Conservation (phyloP, 495 filamentous ascomycete genomes). For the Daldinia grandis region DNA sequence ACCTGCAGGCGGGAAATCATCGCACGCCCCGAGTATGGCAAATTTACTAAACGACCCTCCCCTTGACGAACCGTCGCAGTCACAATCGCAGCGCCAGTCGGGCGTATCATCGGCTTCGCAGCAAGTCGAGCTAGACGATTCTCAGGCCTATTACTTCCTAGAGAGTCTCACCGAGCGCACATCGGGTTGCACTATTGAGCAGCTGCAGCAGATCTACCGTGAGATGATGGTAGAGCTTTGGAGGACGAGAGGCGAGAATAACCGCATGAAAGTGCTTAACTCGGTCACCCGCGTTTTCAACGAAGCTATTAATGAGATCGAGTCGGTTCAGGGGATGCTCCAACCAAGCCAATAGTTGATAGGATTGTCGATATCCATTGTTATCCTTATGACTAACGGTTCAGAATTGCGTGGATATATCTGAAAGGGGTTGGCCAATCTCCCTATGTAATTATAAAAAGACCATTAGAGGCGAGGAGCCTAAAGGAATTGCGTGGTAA, state of each 20-base stretch:
- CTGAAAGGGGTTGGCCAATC: neutral
- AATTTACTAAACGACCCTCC: slow-evolving; percentile 50
- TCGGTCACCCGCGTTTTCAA: slow-evolving; percentile 75
- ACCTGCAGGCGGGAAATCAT: slow-evolving; percentile 36
- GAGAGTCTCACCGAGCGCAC: slow-evolving; percentile 67
- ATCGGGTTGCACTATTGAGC: slow-evolving; percentile 86
- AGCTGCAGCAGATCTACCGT: slow-evolving; percentile 93
- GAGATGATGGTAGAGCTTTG: slow-evolving; percentile 89
- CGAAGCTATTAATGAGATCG: slow-evolving; percentile 81
- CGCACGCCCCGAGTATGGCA: slow-evolving; percentile 45
- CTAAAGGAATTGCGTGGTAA: neutral
- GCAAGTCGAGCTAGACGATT: slow-evolving; percentile 67
- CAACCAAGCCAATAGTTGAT: slow-evolving; percentile 39
- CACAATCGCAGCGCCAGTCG: slow-evolving; percentile 45
- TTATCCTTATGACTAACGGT: neutral
- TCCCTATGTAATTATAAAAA: slow-evolving; percentile 33
- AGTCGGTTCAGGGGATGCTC: slow-evolving; percentile 65
- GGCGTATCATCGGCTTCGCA: slow-evolving; percentile 40
- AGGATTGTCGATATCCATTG: neutral
- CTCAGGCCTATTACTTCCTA: slow-evolving; percentile 64
- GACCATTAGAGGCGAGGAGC: neutral
- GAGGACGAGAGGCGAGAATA: slow-evolving; percentile 78
- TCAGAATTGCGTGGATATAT: neutral
- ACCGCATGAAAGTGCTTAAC: slow-evolving; percentile 74
- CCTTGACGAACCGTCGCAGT: slow-evolving; percentile 36